Percentiles rank a stretch among this genome's conserved stretches.
Evolutionary conservation across 371 early-diverging fungal species (phyloP).

Genomic region (Rhizopus sp.): DNA sequence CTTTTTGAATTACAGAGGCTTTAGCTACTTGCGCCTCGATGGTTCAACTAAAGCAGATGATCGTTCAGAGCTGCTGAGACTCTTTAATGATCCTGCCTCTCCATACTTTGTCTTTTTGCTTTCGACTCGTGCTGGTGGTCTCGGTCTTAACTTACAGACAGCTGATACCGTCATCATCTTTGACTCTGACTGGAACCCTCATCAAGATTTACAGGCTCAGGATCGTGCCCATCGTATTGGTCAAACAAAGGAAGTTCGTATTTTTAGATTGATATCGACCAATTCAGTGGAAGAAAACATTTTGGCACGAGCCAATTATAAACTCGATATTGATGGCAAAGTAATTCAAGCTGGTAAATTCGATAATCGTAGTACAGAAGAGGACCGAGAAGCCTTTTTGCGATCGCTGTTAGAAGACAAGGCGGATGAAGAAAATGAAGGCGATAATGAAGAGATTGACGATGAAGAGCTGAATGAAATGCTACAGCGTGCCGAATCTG

Average conservation of each 20-base stretch:
- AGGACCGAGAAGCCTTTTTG: conserved; percentile 90
- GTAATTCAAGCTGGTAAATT: conserved; percentile 99
- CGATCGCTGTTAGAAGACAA: conserved; percentile 76
- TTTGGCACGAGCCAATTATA: conserved; percentile 91
- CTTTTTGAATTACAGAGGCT: conserved; percentile 78
- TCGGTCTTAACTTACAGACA: conserved; percentile 98
- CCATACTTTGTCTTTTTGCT: conserved; percentile 93
- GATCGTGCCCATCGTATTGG: conserved; percentile 99
- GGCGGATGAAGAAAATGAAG: conserved; percentile 57
- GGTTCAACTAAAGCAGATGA: conserved; percentile 94
- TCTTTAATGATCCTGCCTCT: conserved; percentile 83
- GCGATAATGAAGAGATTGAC: conserved; percentile 62
- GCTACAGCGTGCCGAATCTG: conserved; percentile 40
- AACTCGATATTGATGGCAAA: conserved; percentile 97
- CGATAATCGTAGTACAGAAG: conserved; percentile 92
- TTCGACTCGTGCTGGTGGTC: conserved; percentile 98
- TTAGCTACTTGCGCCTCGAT: conserved; percentile 90
- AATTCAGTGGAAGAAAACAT: conserved; percentile 98
- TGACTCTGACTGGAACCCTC: conserved; percentile 99
- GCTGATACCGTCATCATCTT: conserved; percentile 99
- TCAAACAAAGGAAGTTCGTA: conserved; percentile 98
- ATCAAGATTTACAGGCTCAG: conserved; percentile 99
- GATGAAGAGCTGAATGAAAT: conserved; percentile 70
- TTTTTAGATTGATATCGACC: conserved; percentile 93
- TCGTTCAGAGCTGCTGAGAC: conserved; percentile 78